These are phyloP conservation scores for Pythium rishiriense DNA, from an alignment of 352 stramenopile species.

Conservation along the genomic window DNA sequence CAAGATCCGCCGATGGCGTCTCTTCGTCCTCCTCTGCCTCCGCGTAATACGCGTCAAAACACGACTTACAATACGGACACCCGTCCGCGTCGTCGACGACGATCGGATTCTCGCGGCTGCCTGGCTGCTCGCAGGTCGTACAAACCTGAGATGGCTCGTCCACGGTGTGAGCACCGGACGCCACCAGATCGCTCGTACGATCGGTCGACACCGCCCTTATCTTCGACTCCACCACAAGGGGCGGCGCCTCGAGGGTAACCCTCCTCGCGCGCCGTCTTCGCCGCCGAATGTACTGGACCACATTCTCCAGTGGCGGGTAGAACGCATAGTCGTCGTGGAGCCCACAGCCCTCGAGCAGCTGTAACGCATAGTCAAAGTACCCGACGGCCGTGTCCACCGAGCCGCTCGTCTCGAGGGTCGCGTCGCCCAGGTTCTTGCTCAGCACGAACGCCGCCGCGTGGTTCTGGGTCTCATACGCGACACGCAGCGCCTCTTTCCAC, in stretches of 20 bases:
- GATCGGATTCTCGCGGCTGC: conserved; percentile 25
- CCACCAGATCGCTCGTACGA: too few species aligned
- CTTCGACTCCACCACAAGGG: not conserved
- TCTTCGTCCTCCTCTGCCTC: not conserved
- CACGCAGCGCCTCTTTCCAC: conserved; percentile 54
- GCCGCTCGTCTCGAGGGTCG: conserved; percentile 2
- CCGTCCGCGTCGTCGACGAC: conserved; percentile 65
- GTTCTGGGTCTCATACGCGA: conserved; percentile 49
- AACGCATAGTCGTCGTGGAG: conserved; percentile 12
- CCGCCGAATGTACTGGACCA: conserved; percentile 21
- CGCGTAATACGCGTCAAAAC: conserved; percentile 72
- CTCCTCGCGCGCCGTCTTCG: conserved; percentile 14
- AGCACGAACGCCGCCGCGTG: conserved; percentile 67
- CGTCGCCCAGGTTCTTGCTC: conserved; percentile 67
- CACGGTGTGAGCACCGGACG: not conserved
- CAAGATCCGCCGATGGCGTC: not conserved
- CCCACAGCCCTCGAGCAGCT: conserved; percentile 18
- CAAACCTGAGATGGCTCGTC: conserved; percentile 25
- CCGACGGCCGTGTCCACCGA: conserved; percentile 10
- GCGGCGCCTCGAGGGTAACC: conserved; percentile 4
- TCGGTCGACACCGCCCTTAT: not conserved
- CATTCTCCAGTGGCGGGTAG: conserved; percentile 11
- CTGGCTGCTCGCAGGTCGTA: conserved; percentile 45
- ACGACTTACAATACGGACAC: conserved; percentile 63
- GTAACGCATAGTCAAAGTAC: conserved; percentile 30